Evolutionary conservation across 164 flowering plant genomes (phyloP).

Genomic region (Malania oleifera): DNA sequence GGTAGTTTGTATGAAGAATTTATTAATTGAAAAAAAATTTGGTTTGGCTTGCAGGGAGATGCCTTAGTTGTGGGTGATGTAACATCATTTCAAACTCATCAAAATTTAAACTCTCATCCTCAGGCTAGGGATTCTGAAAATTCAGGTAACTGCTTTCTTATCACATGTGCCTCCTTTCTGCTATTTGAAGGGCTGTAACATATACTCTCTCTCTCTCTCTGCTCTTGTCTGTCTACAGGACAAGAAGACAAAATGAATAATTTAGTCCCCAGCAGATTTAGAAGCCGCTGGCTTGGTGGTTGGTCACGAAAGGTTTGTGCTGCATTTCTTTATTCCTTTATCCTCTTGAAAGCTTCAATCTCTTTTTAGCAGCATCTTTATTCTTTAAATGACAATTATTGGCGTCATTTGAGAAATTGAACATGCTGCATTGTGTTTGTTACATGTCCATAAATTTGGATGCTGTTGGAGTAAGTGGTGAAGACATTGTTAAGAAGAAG

Average conservation of each 20-base stretch:
- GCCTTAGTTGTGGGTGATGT: slow-evolving; percentile 10
- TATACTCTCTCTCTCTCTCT: background rate
- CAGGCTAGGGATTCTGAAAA: slow-evolving; percentile 8
- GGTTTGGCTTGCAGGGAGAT: slow-evolving; percentile 24
- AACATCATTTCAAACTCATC: slow-evolving; percentile 15
- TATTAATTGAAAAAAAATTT: no score
- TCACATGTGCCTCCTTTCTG: background rate
- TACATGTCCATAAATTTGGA: no score
- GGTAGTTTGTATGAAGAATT: no score
- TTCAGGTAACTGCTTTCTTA: slow-evolving; percentile 19
- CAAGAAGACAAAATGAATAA: slow-evolving; percentile 6
- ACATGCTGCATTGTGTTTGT: no score
- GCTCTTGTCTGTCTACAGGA: slow-evolving; percentile 14
- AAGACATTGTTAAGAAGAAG: no score
- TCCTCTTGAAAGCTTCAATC: slow-evolving; percentile 1
- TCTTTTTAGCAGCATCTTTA: no score
- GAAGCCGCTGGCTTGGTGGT: slow-evolving; percentile 71
- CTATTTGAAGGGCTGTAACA: background rate
- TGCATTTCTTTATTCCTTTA: slow-evolving; percentile 2
- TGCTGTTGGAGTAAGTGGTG: no score
- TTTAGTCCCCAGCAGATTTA: slow-evolving; percentile 25
- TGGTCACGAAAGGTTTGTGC: slow-evolving; percentile 55
- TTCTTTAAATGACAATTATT: no score
- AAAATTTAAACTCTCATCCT: slow-evolving; percentile 13
- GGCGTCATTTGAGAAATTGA: no score